Evolutionary conservation across 2,329 filamentous ascomycete species (phyloP).

Genomic region (Pyricularia grisea): DNA sequence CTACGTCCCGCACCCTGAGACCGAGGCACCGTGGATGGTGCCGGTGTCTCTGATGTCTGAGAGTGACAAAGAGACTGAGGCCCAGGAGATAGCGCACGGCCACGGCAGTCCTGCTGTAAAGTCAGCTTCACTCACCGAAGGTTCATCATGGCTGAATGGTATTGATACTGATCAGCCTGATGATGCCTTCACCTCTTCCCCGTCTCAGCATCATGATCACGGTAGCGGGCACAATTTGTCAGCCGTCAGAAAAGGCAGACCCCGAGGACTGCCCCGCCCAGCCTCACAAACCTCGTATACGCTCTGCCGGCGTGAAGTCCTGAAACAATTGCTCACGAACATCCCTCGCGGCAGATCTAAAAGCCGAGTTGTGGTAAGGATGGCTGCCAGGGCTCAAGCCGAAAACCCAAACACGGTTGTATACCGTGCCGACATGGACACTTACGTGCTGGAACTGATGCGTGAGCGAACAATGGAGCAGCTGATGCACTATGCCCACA

Average conservation of each 20-base stretch:
- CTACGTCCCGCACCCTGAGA: slow-evolving; percentile 43
- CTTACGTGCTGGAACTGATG: slow-evolving; percentile 39
- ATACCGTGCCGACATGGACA: slow-evolving; percentile 48
- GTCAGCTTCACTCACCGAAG: not conserved
- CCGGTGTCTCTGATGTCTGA: slow-evolving; percentile 21
- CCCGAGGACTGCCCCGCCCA: slow-evolving; percentile 5
- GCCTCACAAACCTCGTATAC: slow-evolving; percentile 14
- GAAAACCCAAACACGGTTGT: slow-evolving; percentile 14
- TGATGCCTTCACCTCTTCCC: not conserved
- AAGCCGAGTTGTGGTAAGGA: slow-evolving; percentile 9
- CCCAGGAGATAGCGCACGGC: not conserved
- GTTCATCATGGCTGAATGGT: not conserved
- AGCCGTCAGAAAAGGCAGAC: not conserved
- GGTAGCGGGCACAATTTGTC: not conserved
- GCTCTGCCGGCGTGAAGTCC: slow-evolving; percentile 22
- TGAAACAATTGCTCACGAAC: slow-evolving; percentile 15
- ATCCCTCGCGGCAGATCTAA: too few species aligned
- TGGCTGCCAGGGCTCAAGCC: not conserved
- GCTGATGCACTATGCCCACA: slow-evolving; percentile 28
- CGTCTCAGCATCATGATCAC: not conserved
- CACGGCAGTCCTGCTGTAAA: too few species aligned
- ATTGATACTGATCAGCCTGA: slow-evolving; percentile 2
- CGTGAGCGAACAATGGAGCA: slow-evolving; percentile 35
- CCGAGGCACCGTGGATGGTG: slow-evolving; percentile 43
- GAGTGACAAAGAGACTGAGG: not conserved